phyloP scores from a whole-genome alignment of 176 grass and related monocot species.

The Pharus latifolius region DNA sequence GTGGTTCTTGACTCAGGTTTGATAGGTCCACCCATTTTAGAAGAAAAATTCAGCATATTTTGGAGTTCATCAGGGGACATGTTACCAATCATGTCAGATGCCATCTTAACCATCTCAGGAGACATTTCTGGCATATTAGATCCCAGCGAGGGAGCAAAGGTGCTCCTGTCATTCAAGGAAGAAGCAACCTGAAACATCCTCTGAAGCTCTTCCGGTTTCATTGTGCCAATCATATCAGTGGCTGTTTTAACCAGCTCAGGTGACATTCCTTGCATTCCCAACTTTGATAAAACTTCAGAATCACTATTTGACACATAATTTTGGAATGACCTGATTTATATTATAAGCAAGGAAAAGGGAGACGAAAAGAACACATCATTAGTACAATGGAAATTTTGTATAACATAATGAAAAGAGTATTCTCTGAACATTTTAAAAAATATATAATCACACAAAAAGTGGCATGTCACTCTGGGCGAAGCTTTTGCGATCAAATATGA shows the following conservation, averaged over 20 bases:
- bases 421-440: not conserved
- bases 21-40: conserved; percentile 48
- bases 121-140: conserved; percentile 75
- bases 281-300: conserved; percentile 29
- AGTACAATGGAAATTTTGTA: not conserved
- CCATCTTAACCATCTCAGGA: conserved; percentile 86
- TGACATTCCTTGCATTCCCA: conserved; percentile 72
- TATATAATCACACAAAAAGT: no score
- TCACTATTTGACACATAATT: conserved; percentile 42
- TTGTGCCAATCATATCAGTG: conserved; percentile 60
- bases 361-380: not conserved
- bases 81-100: conserved; percentile 72
- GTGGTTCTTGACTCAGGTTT: conserved; percentile 22
- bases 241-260: conserved; percentile 84
- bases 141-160: conserved; percentile 48
- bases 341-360: conserved; percentile 4
- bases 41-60: conserved; percentile 64
- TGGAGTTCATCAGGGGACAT: conserved; percentile 85
- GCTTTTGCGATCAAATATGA: not conserved
- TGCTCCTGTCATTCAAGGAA: conserved; percentile 46
- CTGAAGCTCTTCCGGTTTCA: conserved; percentile 91
- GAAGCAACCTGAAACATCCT: conserved; percentile 81
- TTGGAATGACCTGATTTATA: conserved; percentile 47
- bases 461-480: no score
- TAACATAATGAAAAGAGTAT: not conserved